Percentiles rank a stretch among this genome's conserved stretches.
phyloP scores from a whole-genome alignment of 108 stramenopile species.

The Nitzschia putrida region DNA sequence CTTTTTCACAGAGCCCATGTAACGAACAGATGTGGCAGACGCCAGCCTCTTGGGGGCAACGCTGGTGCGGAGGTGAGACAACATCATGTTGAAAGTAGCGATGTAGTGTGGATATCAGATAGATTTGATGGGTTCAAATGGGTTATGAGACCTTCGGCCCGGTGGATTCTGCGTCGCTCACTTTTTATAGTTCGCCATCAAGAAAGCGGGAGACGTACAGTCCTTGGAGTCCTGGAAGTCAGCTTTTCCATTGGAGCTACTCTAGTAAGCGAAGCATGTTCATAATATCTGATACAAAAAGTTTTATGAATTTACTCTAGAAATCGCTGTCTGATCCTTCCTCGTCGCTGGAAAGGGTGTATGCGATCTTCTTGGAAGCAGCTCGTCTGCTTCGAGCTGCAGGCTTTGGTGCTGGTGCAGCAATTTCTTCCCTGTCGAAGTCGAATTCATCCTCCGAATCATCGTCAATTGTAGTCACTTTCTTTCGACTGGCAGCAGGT shows the following conservation, averaged over 20 bases:
- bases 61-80: neutral
- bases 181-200: no score
- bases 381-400: slow-evolving; percentile 3
- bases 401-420: neutral
- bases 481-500: neutral
- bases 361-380: slow-evolving; percentile 14
- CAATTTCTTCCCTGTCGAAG: slow-evolving; percentile 11
- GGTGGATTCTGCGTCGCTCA: no score
- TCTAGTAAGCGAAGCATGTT: no score
- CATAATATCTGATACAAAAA: no score
- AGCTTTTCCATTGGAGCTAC: no score
- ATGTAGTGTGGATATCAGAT: no score
- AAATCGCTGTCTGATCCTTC: slow-evolving; percentile 15
- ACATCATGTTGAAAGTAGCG: no score
- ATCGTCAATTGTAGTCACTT: slow-evolving; percentile 5
- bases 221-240: no score
- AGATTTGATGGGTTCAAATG: no score
- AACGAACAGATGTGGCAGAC: slow-evolving; percentile 10
- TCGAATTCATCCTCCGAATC: slow-evolving; percentile 29
- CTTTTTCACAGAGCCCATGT: slow-evolving; percentile 29
- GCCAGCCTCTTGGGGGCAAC: neutral
- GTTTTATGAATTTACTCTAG: no score
- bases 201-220: no score
- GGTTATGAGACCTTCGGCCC: no score
- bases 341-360: slow-evolving; percentile 17